phyloP scores from a whole-genome alignment of 352 stramenopile species.

The Phytophthora tubulina region DNA sequence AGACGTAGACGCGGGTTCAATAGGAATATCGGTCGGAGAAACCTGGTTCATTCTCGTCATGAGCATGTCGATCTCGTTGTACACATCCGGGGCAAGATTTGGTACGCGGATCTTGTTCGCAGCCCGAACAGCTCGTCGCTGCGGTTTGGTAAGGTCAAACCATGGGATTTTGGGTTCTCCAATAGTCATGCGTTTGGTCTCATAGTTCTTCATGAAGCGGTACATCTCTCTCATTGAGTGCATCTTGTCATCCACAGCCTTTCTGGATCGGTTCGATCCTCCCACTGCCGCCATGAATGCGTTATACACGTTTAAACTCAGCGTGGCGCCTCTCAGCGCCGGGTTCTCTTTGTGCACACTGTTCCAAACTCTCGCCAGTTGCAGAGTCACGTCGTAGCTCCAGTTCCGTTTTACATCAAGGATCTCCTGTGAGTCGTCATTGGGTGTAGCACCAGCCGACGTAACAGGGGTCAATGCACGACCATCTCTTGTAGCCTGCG shows the following conservation, averaged over 20 bases:
- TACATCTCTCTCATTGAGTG: conserved; percentile 85
- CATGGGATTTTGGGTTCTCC: conserved; percentile 47
- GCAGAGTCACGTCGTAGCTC: conserved; percentile 70
- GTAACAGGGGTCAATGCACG: not conserved
- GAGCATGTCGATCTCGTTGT: conserved; percentile 54
- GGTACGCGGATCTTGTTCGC: conserved; percentile 53
- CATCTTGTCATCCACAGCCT: conserved; percentile 81
- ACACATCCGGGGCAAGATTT: conserved; percentile 53
- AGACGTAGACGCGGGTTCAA: conserved; percentile 13
- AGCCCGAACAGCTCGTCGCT: conserved; percentile 55
- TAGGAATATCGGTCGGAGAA: conserved; percentile 23
- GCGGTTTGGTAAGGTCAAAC: conserved; percentile 67
- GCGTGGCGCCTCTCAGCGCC: conserved; percentile 46
- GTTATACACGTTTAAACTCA: conserved; percentile 67
- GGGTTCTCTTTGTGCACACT: conserved; percentile 42
- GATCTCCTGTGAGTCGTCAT: conserved; percentile 35
- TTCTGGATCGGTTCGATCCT: conserved; percentile 60
- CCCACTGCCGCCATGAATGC: conserved; percentile 59
- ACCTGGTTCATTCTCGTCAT: conserved; percentile 48
- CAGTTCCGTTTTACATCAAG: conserved; percentile 65
- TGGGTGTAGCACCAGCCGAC: not conserved
- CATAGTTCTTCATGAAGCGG: conserved; percentile 63
- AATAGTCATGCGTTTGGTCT: conserved; percentile 36
- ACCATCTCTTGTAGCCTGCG: conserved; percentile 3
- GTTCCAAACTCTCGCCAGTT: conserved; percentile 66